A percentile compares a stretch with the other conserved stretches of the same genome.
Conservation (phyloP, 331 rosid species). For the Phaseolus coccineus region DNA sequence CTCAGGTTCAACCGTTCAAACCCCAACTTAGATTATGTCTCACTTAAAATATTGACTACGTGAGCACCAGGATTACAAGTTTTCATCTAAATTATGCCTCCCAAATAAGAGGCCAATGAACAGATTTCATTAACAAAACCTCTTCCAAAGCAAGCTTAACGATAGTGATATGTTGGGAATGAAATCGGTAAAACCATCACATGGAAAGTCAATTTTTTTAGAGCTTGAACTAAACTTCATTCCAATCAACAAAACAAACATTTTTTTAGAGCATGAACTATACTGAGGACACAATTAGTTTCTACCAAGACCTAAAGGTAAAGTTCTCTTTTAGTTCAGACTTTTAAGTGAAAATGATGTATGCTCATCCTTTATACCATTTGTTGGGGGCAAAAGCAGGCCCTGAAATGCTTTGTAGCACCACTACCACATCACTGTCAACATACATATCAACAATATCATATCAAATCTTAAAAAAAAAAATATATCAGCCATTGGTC, state of each 20-base stretch:
- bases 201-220: slow-evolving; percentile 5
- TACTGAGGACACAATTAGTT: slow-evolving; percentile 49
- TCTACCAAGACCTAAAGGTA: slow-evolving; percentile 81
- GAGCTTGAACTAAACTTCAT: too few species aligned
- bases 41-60: background rate
- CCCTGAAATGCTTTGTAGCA: slow-evolving; percentile 73
- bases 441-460: too few species aligned
- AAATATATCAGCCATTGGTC: too few species aligned
- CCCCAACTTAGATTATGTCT: background rate
- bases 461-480: too few species aligned
- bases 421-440: slow-evolving; percentile 27
- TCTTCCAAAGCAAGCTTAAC: background rate
- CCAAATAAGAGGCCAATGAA: slow-evolving; percentile 1
- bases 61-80: background rate
- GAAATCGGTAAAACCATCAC: background rate
- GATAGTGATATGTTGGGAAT: background rate
- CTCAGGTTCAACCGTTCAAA: background rate
- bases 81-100: slow-evolving; percentile 15
- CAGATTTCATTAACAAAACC: background rate
- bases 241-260: too few species aligned
- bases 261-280: background rate
- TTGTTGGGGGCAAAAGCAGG: slow-evolving; percentile 63
- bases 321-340: slow-evolving; percentile 77
- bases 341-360: slow-evolving; percentile 90
- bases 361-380: slow-evolving; percentile 76